A percentile compares a stretch with the other conserved stretches of the same genome.
These are phyloP conservation scores for Podila horticola DNA, from an alignment of 192 early-diverging fungal genomes.

Conservation along the genomic window DNA sequence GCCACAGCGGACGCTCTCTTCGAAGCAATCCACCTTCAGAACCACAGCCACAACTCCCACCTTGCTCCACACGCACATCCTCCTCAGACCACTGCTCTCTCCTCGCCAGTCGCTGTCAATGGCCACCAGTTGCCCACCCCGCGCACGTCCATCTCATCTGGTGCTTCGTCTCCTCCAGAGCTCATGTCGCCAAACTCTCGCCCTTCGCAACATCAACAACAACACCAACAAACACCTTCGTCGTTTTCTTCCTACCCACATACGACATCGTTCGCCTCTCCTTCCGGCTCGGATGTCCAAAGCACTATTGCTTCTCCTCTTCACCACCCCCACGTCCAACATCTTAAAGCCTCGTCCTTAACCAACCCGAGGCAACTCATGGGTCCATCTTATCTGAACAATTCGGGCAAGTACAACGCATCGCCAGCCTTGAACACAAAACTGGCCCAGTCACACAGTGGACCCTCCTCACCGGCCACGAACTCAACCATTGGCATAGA, in stretches of 20 bases:
- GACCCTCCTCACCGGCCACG: not conserved
- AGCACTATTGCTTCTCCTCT: constrained; percentile 33
- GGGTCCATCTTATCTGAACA: no score
- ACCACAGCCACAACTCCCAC: not conserved
- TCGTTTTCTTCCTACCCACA: constrained; percentile 3
- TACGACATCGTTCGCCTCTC: not conserved
- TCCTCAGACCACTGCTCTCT: not conserved
- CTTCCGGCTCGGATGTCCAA: constrained; percentile 10
- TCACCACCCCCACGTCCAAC: not conserved
- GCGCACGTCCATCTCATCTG: constrained; percentile 34
- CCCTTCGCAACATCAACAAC: constrained; percentile 5
- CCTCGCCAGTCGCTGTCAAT: constrained; percentile 8
- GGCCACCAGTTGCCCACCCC: constrained; percentile 42
- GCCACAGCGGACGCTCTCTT: constrained; percentile 8
- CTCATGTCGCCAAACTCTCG: constrained; percentile 15
- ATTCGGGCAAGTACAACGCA: not conserved
- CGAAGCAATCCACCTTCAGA: constrained; percentile 4
- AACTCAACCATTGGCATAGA: no score
- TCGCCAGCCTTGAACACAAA: constrained; percentile 19
- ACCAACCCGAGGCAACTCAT: not conserved
- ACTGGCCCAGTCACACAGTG: constrained; percentile 7
- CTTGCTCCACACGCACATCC: not conserved
- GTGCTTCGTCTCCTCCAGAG: constrained; percentile 27
- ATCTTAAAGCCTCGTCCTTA: constrained; percentile 7
- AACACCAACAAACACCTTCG: not conserved